Base-by-base conservation (phyloP, 169 alveolate genomes). In the Plasmodium malariae region DNA sequence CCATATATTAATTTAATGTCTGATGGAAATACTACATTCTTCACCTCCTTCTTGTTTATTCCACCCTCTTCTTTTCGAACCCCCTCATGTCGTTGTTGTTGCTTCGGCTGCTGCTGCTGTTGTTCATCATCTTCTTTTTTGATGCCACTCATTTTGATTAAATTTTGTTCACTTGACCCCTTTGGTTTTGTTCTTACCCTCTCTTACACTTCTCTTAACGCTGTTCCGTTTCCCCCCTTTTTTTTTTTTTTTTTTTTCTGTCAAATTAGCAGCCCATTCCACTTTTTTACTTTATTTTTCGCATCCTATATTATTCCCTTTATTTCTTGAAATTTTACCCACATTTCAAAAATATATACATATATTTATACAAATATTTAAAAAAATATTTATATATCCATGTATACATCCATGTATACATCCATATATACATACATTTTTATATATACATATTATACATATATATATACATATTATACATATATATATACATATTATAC, bases 1-100 rank as follows among this genome's bases (percentile, higher is more conserved):
- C 72, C 90, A 26, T 80, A 65, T 65, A 80, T 80, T 63, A 65
- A 3, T n/a, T 65, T 67, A 28, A 80, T 63, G 21, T 80, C 90
- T 21, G 54, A 24, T 3, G 90, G 90, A 40, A 80, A 80, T 65
- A 80, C 19, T 65, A 80, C 19, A 51, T 43, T 57, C 6, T 65
- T 54, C 17, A 30, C 55, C 9, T 68, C 78, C 36, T 68, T 19
- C 1, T 40, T 34, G 3, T 32, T 37, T n/a, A 19, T 57, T 57
- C 6, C 9, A 37, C 14, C 24, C 28, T 37, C 32, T 19, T 57
- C 9, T 30, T 6, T n/a, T 62, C 19, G 19, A 12, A 30, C 12
- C 19, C 12, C 28, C 0, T 62, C 17, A 11, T 2, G 14, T 55
- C 32, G 12, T 3, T 55, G 14, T 1, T 45, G 9, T 57, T 19